Percentiles rank a stretch among this genome's conserved stretches.
Evolutionary conservation across 116 monocot genomes (phyloP).

Genomic region (Dioscorea cayenensis): DNA sequence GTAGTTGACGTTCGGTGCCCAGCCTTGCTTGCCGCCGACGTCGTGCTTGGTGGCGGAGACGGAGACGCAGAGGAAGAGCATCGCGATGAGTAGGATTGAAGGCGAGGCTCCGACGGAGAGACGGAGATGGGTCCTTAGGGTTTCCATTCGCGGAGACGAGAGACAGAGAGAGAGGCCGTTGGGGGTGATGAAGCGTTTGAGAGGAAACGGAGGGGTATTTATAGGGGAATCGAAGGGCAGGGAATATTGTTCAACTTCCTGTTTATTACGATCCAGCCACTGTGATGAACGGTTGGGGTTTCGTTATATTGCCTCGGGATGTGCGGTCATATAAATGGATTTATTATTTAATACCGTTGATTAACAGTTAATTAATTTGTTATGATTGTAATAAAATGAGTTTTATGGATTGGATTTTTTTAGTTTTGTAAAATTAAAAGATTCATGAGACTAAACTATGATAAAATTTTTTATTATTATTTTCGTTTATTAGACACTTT

Average conservation of each 20-base stretch:
- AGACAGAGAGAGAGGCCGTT: too few relatives aligned
- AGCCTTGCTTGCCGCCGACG: slow-evolving; percentile 4
- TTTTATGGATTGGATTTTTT: too few relatives aligned
- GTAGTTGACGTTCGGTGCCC: slow-evolving; percentile 30
- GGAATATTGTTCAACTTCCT: not conserved
- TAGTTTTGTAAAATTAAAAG: too few relatives aligned
- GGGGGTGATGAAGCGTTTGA: not conserved
- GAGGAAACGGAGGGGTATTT: not conserved
- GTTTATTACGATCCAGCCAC: not conserved
- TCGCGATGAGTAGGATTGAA: slow-evolving; percentile 6
- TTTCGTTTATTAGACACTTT: too few relatives aligned
- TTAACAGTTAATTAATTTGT: too few relatives aligned
- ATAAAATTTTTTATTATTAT: too few relatives aligned
- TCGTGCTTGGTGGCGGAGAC: not conserved
- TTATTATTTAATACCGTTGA: too few relatives aligned
- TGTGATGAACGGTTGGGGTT: not conserved
- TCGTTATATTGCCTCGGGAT: not conserved
- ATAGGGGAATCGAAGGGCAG: not conserved
- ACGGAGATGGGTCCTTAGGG: not conserved
- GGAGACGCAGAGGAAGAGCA: not conserved
- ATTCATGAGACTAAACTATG: too few relatives aligned
- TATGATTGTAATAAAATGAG: too few relatives aligned
- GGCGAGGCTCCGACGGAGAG: not conserved
- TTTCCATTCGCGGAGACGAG: slow-evolving; percentile 7
- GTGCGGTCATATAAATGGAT: too few relatives aligned